These are phyloP conservation scores for Arthrobotrys sinensis DNA, from an alignment of 2,329 filamentous ascomycete species.

Conservation along the genomic window DNA sequence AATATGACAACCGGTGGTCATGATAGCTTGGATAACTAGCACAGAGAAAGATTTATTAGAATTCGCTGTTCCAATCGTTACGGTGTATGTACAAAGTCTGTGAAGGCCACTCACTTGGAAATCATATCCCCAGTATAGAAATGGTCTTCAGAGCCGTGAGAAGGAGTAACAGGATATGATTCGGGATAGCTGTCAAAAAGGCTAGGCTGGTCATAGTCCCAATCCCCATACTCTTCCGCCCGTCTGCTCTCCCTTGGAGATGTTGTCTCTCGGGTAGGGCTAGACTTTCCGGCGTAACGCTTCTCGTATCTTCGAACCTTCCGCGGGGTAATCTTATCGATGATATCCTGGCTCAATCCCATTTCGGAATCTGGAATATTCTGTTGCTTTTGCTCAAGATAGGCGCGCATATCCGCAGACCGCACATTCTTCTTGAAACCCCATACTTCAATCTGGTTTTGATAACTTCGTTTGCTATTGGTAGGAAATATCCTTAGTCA, in stretches of 20 bases:
- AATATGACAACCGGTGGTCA: conserved; percentile 52
- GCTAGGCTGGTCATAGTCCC: conserved; percentile 48
- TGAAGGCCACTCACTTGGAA: conserved; percentile 49
- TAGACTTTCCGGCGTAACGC: conserved; percentile 58
- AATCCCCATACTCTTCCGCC: conserved; percentile 50
- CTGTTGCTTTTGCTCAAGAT: conserved; percentile 56
- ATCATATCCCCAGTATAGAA: conserved; percentile 54
- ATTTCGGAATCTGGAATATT: conserved; percentile 57
- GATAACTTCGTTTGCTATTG: conserved; percentile 59
- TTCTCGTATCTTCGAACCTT: conserved; percentile 61
- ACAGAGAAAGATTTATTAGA: conserved; percentile 36
- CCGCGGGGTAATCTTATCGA: conserved; percentile 60
- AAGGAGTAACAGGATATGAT: conserved; percentile 55
- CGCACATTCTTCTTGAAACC: conserved; percentile 61
- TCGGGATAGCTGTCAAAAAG: conserved; percentile 57
- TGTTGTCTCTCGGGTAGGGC: conserved; percentile 42
- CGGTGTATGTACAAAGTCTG: conserved; percentile 25
- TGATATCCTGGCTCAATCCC: conserved; percentile 58
- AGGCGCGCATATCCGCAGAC: conserved; percentile 59
- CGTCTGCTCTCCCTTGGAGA: conserved; percentile 54
- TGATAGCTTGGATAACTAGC: conserved; percentile 54
- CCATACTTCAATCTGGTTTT: conserved; percentile 61
- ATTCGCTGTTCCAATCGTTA: conserved; percentile 25
- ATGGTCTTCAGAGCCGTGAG: conserved; percentile 58
- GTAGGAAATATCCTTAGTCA: conserved; percentile 48